phyloP scores from a whole-genome alignment of 495 filamentous ascomycete species.

The Podospora australis region DNA sequence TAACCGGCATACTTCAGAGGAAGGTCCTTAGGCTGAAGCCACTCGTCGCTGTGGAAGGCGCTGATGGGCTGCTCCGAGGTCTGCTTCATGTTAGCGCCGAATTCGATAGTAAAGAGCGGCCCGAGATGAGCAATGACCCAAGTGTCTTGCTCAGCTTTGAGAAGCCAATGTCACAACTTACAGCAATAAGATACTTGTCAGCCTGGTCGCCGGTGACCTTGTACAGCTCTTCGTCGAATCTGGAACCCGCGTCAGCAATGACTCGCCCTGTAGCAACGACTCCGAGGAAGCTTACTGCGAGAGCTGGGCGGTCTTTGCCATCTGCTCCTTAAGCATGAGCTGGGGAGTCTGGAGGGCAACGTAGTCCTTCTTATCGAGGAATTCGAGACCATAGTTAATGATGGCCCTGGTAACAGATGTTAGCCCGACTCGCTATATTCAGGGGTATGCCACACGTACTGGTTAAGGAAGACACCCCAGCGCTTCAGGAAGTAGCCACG shows the following conservation, averaged over 20 bases:
- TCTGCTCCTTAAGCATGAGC: constrained; percentile 92
- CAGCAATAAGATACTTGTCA: constrained; percentile 90
- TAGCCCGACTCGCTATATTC: not conserved
- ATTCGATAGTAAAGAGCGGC: not conserved
- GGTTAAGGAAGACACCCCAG: constrained; percentile 82
- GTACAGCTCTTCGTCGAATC: constrained; percentile 93
- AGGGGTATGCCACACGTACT: constrained; percentile 13
- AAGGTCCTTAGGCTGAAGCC: constrained; percentile 77
- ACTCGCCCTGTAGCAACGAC: not conserved
- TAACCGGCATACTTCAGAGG: constrained; percentile 92
- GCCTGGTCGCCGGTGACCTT: constrained; percentile 87
- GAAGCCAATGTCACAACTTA: constrained; percentile 7
- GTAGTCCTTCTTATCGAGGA: constrained; percentile 70
- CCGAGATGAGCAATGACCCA: too few species aligned
- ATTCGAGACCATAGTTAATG: constrained; percentile 90
- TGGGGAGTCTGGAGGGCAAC: constrained; percentile 87
- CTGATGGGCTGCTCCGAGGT: constrained; percentile 95
- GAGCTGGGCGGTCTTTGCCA: constrained; percentile 98
- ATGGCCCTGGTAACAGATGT: constrained; percentile 46
- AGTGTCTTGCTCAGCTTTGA: too few species aligned
- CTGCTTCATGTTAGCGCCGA: constrained; percentile 7
- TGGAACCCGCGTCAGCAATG: not conserved
- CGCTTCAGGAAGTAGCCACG: constrained; percentile 86
- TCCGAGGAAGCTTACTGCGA: constrained; percentile 48
- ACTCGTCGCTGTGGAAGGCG: constrained; percentile 87